phyloP scores from a whole-genome alignment of 768 basidiomycete genomes.

The Podaxis sp. region DNA sequence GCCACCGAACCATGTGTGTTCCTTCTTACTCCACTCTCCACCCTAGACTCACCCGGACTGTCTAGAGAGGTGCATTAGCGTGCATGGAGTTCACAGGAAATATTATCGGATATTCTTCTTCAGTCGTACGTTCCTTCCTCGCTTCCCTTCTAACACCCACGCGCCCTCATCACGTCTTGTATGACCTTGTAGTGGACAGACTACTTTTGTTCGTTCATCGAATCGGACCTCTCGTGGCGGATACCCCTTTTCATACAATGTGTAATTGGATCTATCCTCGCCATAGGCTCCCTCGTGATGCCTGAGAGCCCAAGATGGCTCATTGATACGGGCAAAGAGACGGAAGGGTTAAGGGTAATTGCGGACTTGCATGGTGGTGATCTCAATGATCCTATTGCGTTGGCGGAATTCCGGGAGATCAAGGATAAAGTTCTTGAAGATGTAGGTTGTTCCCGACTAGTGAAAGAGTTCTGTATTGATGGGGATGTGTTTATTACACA shows the following conservation, averaged over 20 bases:
- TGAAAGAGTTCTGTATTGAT: neutral
- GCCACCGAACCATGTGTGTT: conserved; percentile 79
- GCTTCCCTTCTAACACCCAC: neutral
- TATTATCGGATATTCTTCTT: conserved; percentile 85
- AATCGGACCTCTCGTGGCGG: conserved; percentile 87
- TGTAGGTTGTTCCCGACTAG: conserved; percentile 32
- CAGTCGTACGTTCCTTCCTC: conserved; percentile 62
- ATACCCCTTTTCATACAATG: conserved; percentile 88
- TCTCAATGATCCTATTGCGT: conserved; percentile 60
- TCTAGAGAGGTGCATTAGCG: conserved; percentile 82
- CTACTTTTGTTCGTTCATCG: conserved; percentile 89
- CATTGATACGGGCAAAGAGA: conserved; percentile 83
- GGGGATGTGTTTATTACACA: conserved; percentile 24
- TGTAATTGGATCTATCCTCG: conserved; percentile 79
- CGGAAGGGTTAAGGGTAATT: conserved; percentile 81
- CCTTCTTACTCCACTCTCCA: neutral
- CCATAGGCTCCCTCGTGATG: conserved; percentile 75
- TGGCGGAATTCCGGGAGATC: conserved; percentile 88
- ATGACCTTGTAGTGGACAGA: conserved; percentile 71
- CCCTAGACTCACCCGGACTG: neutral
- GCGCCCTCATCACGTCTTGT: conserved; percentile 2
- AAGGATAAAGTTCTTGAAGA: conserved; percentile 75
- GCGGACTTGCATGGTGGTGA: conserved; percentile 88
- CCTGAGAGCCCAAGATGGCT: conserved; percentile 96
- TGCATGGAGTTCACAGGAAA: conserved; percentile 97